These are phyloP conservation scores for Vigna trinervia DNA, from an alignment of 306 rosid genomes.

Conservation along the genomic window DNA sequence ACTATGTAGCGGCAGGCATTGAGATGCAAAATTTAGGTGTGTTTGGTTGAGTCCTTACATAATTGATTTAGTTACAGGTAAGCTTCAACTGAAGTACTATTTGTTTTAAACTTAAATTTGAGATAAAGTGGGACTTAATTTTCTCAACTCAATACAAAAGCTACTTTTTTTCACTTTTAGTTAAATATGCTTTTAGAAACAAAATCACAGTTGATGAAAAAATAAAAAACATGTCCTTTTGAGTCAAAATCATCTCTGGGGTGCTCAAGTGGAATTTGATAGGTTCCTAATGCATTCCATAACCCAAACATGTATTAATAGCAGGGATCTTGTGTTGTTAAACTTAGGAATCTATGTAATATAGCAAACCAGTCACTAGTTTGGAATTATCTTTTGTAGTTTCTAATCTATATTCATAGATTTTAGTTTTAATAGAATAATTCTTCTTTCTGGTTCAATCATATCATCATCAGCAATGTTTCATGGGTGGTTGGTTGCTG, in stretches of 20 bases:
- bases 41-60: not conserved
- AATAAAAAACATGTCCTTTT: not conserved
- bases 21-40: not conserved
- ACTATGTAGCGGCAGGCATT: not conserved
- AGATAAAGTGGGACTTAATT: not conserved
- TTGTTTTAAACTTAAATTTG: not conserved
- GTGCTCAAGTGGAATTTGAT: not conserved
- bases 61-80: not conserved
- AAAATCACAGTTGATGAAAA: not conserved
- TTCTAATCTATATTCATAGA: conserved; percentile 30
- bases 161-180: not conserved
- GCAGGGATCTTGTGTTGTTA: conserved; percentile 22
- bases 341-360: conserved; percentile 9
- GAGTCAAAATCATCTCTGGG: not conserved
- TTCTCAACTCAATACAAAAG: not conserved
- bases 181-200: not conserved
- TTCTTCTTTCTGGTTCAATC: conserved; percentile 36
- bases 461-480: not conserved
- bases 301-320: not conserved
- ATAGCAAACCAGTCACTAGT: conserved; percentile 6
- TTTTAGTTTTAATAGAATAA: conserved; percentile 17
- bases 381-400: conserved; percentile 23
- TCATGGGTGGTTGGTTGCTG: conserved; percentile 34
- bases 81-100: not conserved
- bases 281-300: not conserved